phyloP scores from a whole-genome alignment of 371 early-diverging fungal species.

The Catenaria anguillulae region DNA sequence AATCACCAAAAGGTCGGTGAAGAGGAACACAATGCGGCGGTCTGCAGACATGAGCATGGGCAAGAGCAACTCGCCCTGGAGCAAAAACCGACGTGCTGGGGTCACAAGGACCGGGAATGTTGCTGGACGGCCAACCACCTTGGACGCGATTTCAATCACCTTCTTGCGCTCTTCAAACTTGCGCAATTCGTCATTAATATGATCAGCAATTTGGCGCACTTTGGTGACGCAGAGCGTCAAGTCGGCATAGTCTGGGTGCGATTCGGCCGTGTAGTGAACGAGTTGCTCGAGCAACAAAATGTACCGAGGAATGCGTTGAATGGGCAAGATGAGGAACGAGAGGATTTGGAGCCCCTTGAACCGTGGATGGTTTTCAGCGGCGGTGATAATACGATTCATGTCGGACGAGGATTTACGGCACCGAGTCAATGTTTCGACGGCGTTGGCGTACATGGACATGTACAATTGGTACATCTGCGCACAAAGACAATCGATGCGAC shows the following conservation, averaged over 20 bases:
- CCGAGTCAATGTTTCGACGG: constrained; percentile 11
- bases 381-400: neutral
- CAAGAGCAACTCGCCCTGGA: neutral
- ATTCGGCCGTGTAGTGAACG: neutral
- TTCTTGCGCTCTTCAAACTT: neutral
- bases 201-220: neutral
- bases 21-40: neutral
- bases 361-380: neutral
- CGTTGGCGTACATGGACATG: constrained; percentile 54
- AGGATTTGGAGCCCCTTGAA: constrained; percentile 2
- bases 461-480: too few species aligned
- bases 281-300: constrained; percentile 19
- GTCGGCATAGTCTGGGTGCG: neutral
- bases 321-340: constrained; percentile 27
- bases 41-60: neutral
- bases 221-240: neutral
- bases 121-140: neutral
- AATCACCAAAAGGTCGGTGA: neutral
- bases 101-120: neutral
- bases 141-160: neutral
- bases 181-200: neutral
- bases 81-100: neutral
- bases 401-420: neutral
- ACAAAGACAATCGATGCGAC: too few species aligned
- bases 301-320: constrained; percentile 36